Percentiles rank a stretch among this genome's conserved stretches.
Evolutionary conservation across 495 filamentous ascomycete species (phyloP).

Genomic region (Jackrogersella minutella): DNA sequence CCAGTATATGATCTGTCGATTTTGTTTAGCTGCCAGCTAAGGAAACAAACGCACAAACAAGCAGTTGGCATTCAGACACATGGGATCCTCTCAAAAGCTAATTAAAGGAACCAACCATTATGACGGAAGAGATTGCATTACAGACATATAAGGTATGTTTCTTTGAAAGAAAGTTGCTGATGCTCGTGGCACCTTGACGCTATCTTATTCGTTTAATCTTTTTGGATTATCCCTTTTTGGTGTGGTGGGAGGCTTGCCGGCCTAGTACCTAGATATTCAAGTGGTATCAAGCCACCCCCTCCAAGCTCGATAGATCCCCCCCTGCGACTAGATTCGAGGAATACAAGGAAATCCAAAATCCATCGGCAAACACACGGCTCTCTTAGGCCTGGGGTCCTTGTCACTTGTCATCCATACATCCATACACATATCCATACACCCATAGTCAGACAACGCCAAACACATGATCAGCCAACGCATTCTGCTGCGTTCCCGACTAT

Average conservation of each 20-base stretch:
- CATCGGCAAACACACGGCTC: slow-evolving; percentile 23
- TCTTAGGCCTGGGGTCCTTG: slow-evolving; percentile 7
- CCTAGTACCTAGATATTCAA: slow-evolving; percentile 15
- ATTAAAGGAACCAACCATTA: slow-evolving; percentile 9
- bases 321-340: slow-evolving; percentile 21
- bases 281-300: slow-evolving; percentile 23
- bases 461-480: slow-evolving; percentile 33
- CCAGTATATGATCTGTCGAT: slow-evolving; percentile 7
- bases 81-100: background rate
- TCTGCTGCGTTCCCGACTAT: slow-evolving; percentile 6
- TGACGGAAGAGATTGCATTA: slow-evolving; percentile 19
- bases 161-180: slow-evolving; percentile 25
- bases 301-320: slow-evolving; percentile 17
- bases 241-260: slow-evolving; percentile 20
- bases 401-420: slow-evolving; percentile 28
- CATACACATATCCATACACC: too few relatives aligned
- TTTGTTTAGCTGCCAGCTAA: background rate
- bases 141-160: slow-evolving; percentile 25
- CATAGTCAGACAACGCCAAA: slow-evolving; percentile 29
- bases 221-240: slow-evolving; percentile 6
- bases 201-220: slow-evolving; percentile 53
- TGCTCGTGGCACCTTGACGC: slow-evolving; percentile 52
- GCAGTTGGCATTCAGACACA: slow-evolving; percentile 10
- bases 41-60: slow-evolving; percentile 15
- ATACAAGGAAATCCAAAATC: slow-evolving; percentile 13